Base-by-base conservation (phyloP, 202 grass and related monocot species). In the Zoysia matrella region DNA sequence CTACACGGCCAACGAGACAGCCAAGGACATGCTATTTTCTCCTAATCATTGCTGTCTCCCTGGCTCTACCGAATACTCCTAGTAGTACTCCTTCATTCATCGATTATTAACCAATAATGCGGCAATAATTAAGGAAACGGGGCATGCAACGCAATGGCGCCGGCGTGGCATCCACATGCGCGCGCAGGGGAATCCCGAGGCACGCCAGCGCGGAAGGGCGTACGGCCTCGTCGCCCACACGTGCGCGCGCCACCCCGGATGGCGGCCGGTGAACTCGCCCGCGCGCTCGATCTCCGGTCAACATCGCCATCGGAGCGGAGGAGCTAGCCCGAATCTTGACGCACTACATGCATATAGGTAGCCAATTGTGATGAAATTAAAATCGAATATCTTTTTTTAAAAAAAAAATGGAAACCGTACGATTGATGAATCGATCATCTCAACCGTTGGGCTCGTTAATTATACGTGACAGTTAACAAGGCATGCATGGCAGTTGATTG, bases 101-200 rank as follows among this genome's bases (percentile, higher is more conserved):
- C 30, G 30, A 52, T 11, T 8, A 50, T 36, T 46, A 3, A 14
- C 18, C 3, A 48, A 75, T 71, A 67, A 47, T 67, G 4, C 11
- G 43, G 65, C 43, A 16, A 47, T 67, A 47, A 67, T 67, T 47
- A 67, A 7, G 5, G 4, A 11, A 14, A 36, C 30, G 4, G 14
- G 14, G 54, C 53, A 57, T 54, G 55, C 4, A 15, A 40, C 14
- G 3, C n/a, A 41, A 4, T 4, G 15, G n/a, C 77, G 76, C 65
- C 77, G 65, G 77, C 77, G 77, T 80, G 66, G 77, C 77, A 1
- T 10, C 52, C 65, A 80, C 77, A 80, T 80, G 77, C 65, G 16
- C 41, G 13, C 66, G 75, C 63, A 42, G 75, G 75, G 47, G 55
- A 74, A 88, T 83, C 80, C 73, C 67, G 58, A 66, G 73, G 79